Conservation (phyloP, 176 grass and related monocot species). For the Tillandsia leiboldiana region DNA sequence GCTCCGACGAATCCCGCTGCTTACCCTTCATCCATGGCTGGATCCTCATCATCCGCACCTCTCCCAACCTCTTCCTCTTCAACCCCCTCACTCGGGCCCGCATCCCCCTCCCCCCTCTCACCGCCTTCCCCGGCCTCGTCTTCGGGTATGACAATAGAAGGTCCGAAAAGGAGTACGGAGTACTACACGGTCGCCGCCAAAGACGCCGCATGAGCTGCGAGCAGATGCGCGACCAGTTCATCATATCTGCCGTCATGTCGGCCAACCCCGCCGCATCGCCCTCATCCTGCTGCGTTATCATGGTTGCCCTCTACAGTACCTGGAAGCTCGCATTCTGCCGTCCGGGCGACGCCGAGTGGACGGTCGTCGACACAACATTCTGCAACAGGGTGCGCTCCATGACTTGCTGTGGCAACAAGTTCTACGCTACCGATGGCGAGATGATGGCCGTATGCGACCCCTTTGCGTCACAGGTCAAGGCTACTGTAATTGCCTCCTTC, state of each 20-base stretch:
- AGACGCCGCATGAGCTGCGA: constrained; percentile 5
- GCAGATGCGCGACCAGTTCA: neutral
- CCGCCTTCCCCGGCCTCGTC: neutral
- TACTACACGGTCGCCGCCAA: neutral
- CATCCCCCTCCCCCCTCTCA: neutral
- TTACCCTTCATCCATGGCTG: neutral
- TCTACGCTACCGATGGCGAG: neutral
- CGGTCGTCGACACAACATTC: neutral
- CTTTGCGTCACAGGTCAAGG: neutral
- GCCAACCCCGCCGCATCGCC: neutral
- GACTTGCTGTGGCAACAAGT: neutral
- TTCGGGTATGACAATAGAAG: neutral
- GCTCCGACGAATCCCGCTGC: neutral
- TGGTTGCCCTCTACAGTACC: neutral
- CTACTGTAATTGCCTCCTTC: neutral
- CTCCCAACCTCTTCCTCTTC: neutral
- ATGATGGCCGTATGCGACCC: neutral
- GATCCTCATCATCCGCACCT: neutral
- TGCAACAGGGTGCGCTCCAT: neutral
- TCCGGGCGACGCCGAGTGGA: neutral
- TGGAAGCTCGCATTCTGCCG: neutral
- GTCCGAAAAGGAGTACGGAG: neutral
- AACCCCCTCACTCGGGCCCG: neutral
- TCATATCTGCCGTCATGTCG: neutral
- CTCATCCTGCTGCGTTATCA: neutral